Evolutionary conservation across 345 rosid species (phyloP), one percentile per base, ranked within the genome.

Genomic region (Populus davidiana): DNA sequence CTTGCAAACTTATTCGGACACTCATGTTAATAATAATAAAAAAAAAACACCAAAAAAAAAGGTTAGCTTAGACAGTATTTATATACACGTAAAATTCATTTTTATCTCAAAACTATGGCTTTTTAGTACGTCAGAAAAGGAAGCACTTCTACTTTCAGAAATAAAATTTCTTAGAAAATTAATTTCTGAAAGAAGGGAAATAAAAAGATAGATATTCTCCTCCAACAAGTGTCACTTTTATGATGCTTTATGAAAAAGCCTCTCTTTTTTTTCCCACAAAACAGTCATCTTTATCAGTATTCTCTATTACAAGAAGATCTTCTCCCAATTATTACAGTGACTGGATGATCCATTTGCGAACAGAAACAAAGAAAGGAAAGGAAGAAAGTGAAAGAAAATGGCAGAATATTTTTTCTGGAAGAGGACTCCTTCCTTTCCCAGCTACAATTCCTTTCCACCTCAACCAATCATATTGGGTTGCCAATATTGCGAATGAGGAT

Each of bases 261-360:
- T 71, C 67, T 23, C 11, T 31, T 33, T 33, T 33, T 33, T 4
- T 33, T 3, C n/a, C 4, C 35, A 11, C 43, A 49, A 76, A 73
- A 56, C 35, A 54, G 23, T 52, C 74, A 68, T 59, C 71, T 61
- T 77, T 69, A 64, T 70, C 41, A 50, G 71, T 68, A 71, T 78
- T 78, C 73, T 75, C 49, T 54, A 29, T 14, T 12, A n/a, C 43
- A 64, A 54, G 23, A 74, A 83, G 72, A 68, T 79, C 75, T 78
- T 75, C 43, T 31, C 81, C 31, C 64, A 69, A 33, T 76, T 77
- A 69, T 67, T 67, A 61, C 74, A 38, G 70, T 36, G 80, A 76
- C 66, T 77, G 83, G 83, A 76, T 73, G 56, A 9, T 78, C 69
- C 77, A 65, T 76, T 72, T 72, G 81, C 75, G 78, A 75, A 70